Evolutionary conservation across 495 filamentous ascomycete species (phyloP), one percentile per base, ranked within the genome.

Genomic region (Patellaria atrata): DNA sequence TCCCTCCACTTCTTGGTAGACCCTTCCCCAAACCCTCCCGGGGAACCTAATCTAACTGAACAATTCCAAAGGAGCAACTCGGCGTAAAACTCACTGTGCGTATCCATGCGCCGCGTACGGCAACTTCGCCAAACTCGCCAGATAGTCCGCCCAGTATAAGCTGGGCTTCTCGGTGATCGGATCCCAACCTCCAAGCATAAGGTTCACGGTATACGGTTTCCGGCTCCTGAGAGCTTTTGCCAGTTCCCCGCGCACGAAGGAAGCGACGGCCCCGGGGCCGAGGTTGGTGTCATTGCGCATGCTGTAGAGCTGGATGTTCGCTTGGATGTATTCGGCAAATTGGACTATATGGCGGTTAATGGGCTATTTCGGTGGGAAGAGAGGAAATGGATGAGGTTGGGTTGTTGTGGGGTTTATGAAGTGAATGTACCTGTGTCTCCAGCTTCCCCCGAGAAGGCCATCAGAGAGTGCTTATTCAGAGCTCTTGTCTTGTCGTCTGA

Each of bases 291-390:
- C 77, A 54, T 96, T 96, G 43, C 89, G 84, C 86, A 94, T 99
- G 44, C 80, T 82, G 61, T 99, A 99, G 53, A 99, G 79, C 59
- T 87, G 80, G 50, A 91, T 77, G 55, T 99, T 96, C 44, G 89
- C 91, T 73, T 94, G 85, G 61, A 96, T 85, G 64, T 84, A 96
- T 66, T 99, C 89, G 51, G 89, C 83, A 58, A 99, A 99, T 75
- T 99, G 89, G 31, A 96, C 89, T 92, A 56, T 43, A 27, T 22
- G 27, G 1, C 10, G 30, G 7, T 41, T 19, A 27, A 19, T 11
- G 9, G 11, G 9, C 15, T 26, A 10, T 3, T 11, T 9, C 8
- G 35, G 28, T 22, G 16, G 13, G 17, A 22, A 33, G 29, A 29
- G 41, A 27, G 8, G 45, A 9, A 35, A 10, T 15, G n/a, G 2